Evolutionary conservation across 768 basidiomycete species (phyloP).

Genomic region (Sistotremastrum niveocremeum): DNA sequence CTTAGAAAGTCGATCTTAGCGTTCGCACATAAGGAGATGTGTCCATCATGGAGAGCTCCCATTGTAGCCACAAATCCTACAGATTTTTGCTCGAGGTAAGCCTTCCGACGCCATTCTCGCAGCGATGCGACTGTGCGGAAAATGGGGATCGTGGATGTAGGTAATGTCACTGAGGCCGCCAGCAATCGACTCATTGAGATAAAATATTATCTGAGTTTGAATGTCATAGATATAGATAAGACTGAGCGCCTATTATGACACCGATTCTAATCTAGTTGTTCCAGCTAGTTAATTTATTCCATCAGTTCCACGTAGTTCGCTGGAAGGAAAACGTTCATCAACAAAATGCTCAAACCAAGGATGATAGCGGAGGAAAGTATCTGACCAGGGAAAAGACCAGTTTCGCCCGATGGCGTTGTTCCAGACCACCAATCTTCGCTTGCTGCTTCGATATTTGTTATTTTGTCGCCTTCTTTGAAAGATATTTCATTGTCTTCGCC

Average conservation of each 20-base stretch:
- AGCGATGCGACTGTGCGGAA: slow-evolving; percentile 49
- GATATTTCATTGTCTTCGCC: slow-evolving; percentile 84
- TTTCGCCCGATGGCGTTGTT: slow-evolving; percentile 35
- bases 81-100: slow-evolving; percentile 40
- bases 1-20: background rate
- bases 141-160: slow-evolving; percentile 26
- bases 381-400: slow-evolving; percentile 69
- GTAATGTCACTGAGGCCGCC: slow-evolving; percentile 2
- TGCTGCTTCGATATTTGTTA: slow-evolving; percentile 64
- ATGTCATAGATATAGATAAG: too few relatives aligned
- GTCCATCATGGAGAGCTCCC: slow-evolving; percentile 93
- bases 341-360: slow-evolving; percentile 11
- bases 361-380: slow-evolving; percentile 3
- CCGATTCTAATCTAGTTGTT: background rate
- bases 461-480: slow-evolving; percentile 72
- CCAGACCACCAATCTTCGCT: slow-evolving; percentile 91
- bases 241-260: too few relatives aligned
- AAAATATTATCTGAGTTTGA: too few relatives aligned
- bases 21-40: slow-evolving; percentile 71
- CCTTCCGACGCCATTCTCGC: slow-evolving; percentile 61
- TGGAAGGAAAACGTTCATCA: slow-evolving; percentile 1
- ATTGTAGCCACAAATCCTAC: slow-evolving; percentile 97
- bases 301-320: slow-evolving; percentile 14
- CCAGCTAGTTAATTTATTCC: slow-evolving; percentile 4
- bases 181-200: too few relatives aligned